These are phyloP conservation scores for Theobroma cacao DNA, from an alignment of 345 rosid species.

Conservation along the genomic window DNA sequence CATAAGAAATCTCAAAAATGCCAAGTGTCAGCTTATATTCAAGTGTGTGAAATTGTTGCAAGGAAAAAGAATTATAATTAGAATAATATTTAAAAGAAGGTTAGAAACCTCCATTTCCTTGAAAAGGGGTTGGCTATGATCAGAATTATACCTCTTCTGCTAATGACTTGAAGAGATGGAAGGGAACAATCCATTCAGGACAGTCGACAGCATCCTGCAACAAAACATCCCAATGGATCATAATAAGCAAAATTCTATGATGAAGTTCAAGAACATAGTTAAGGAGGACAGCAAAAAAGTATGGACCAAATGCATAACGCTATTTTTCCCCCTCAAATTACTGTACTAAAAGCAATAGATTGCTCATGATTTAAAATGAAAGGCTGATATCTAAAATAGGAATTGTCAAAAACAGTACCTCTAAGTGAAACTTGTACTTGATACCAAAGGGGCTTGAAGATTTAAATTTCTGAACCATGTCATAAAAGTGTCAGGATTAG, in stretches of 20 bases:
- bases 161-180: constrained; percentile 78
- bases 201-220: constrained; percentile 96
- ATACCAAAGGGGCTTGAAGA: constrained; percentile 80
- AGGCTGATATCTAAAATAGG: background rate
- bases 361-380: background rate
- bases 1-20: background rate
- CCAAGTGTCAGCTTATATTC: background rate
- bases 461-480: constrained; percentile 65
- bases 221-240: constrained; percentile 9
- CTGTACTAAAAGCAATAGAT: background rate
- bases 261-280: background rate
- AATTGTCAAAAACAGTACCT: constrained; percentile 45
- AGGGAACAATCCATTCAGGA: constrained; percentile 98
- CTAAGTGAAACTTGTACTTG: constrained; percentile 86
- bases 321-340: background rate
- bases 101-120: background rate
- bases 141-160: constrained; percentile 78
- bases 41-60: background rate
- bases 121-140: background rate
- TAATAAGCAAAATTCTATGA: background rate
- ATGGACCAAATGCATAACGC: background rate
- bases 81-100: background rate
- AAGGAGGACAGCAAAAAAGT: background rate
- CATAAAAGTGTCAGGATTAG: constrained; percentile 18
- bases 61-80: background rate